Evolutionary conservation across 2,329 filamentous ascomycete genomes (phyloP).

Genomic region (Aspergillus versicolor): DNA sequence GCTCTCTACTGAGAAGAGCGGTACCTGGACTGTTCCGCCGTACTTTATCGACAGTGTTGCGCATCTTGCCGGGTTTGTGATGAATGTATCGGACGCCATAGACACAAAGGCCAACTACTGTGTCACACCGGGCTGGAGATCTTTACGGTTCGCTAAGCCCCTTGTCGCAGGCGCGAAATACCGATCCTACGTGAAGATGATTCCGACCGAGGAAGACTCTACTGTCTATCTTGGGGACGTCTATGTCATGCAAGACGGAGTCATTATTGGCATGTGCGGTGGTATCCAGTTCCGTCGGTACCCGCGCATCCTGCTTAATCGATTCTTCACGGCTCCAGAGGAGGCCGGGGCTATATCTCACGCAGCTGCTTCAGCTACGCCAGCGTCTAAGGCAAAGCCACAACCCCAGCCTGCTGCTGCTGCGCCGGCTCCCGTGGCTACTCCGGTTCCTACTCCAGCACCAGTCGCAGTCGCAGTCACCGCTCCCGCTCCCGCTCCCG

Average conservation of each 20-base stretch:
- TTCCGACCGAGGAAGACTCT: constrained; percentile 27
- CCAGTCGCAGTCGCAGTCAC: neutral
- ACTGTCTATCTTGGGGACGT: constrained; percentile 41
- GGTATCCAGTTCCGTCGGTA: constrained; percentile 36
- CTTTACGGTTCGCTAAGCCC: constrained; percentile 25
- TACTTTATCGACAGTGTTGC: constrained; percentile 11
- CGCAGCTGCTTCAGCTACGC: neutral
- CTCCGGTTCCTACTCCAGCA: neutral
- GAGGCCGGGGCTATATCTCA: neutral
- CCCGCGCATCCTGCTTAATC: constrained; percentile 21
- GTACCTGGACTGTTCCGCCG: constrained; percentile 26
- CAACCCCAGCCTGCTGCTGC: neutral
- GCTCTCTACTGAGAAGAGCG: neutral
- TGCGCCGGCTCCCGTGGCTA: neutral
- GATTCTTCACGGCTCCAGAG: constrained; percentile 17
- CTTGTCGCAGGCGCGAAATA: constrained; percentile 28
- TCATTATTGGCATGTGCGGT: constrained; percentile 34
- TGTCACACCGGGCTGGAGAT: constrained; percentile 11
- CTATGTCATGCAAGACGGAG: constrained; percentile 35
- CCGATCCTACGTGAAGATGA: constrained; percentile 32
- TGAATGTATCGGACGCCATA: constrained; percentile 9
- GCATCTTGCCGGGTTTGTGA: constrained; percentile 9
- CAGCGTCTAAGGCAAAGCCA: neutral
- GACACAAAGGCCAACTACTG: constrained; percentile 7
- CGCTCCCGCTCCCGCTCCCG: neutral